Evolutionary conservation across 371 early-diverging fungal species (phyloP).

Genomic region (Actinomortierella wolfii): DNA sequence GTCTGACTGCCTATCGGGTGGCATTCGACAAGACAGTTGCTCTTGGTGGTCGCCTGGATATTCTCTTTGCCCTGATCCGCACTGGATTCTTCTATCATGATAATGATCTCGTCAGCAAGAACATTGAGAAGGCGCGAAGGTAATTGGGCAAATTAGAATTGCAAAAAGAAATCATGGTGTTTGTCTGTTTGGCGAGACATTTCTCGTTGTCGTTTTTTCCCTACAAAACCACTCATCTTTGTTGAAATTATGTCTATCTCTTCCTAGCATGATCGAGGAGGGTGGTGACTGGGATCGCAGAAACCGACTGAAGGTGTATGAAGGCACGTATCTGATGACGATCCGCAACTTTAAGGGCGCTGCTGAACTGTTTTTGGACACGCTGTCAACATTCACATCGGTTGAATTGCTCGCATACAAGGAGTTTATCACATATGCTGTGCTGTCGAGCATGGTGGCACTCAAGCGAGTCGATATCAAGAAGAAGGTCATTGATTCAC

Average conservation of each 20-base stretch:
- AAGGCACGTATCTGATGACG: slow-evolving; percentile 92
- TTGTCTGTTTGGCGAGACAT: background rate
- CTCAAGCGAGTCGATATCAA: slow-evolving; percentile 94
- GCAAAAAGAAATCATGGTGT: no score
- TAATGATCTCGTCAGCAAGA: slow-evolving; percentile 74
- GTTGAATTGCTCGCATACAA: slow-evolving; percentile 97
- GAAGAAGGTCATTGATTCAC: slow-evolving; percentile 92
- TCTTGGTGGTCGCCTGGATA: slow-evolving; percentile 91
- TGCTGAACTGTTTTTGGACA: slow-evolving; percentile 88
- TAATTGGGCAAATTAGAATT: slow-evolving; percentile 14
- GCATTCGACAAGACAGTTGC: slow-evolving; percentile 88
- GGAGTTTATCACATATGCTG: slow-evolving; percentile 96
- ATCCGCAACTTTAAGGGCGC: slow-evolving; percentile 96
- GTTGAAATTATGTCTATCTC: background rate
- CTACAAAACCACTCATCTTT: slow-evolving; percentile 14
- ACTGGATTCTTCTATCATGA: slow-evolving; percentile 95
- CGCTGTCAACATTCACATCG: slow-evolving; percentile 96
- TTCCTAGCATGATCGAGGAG: slow-evolving; percentile 84
- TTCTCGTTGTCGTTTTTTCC: background rate
- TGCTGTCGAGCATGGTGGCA: slow-evolving; percentile 88
- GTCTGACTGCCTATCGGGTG: slow-evolving; percentile 79
- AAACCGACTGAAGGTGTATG: slow-evolving; percentile 98
- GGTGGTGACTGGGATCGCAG: slow-evolving; percentile 99
- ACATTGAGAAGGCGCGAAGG: slow-evolving; percentile 81
- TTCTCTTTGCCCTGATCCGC: slow-evolving; percentile 89